A percentile compares a stretch with the other conserved stretches of the same genome.
These are phyloP conservation scores for Biancaea sappan DNA, from an alignment of 306 rosid genomes.

Conservation along the genomic window DNA sequence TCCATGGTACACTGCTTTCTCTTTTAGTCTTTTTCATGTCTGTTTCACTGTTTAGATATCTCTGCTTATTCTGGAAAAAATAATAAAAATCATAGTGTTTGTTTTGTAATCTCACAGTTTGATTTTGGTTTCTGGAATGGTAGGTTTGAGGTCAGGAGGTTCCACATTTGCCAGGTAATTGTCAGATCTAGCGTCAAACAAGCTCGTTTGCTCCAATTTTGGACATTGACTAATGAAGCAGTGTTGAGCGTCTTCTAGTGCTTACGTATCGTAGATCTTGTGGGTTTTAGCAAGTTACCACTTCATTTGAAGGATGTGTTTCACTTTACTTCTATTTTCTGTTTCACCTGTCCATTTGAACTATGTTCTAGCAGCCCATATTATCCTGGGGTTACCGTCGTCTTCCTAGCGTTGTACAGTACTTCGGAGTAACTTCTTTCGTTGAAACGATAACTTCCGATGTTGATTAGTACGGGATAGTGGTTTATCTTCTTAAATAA, in stretches of 20 bases:
- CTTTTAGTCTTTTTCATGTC: slow-evolving; percentile 23
- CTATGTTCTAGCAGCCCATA: neutral
- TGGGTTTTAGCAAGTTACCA: slow-evolving; percentile 33
- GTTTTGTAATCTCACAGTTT: slow-evolving; percentile 37
- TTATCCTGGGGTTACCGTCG: slow-evolving; percentile 4
- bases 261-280: slow-evolving; percentile 46
- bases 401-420: neutral
- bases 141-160: slow-evolving; percentile 55
- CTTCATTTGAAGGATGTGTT: neutral
- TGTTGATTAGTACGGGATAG: neutral
- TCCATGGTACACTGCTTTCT: slow-evolving; percentile 51
- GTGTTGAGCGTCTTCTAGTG: slow-evolving; percentile 16
- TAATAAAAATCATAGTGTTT: neutral
- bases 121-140: slow-evolving; percentile 51
- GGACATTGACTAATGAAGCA: slow-evolving; percentile 24
- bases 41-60: slow-evolving; percentile 24
- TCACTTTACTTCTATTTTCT: neutral
- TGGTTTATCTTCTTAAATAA: slow-evolving; percentile 19
- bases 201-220: slow-evolving; percentile 22
- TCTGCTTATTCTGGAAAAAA: neutral
- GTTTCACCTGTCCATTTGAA: neutral
- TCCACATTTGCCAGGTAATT: slow-evolving; percentile 55
- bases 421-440: neutral
- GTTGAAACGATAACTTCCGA: neutral
- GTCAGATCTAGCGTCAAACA: slow-evolving; percentile 60